Evolutionary conservation across 805 yeast species (phyloP).

Genomic region (Limtongia smithiae): DNA sequence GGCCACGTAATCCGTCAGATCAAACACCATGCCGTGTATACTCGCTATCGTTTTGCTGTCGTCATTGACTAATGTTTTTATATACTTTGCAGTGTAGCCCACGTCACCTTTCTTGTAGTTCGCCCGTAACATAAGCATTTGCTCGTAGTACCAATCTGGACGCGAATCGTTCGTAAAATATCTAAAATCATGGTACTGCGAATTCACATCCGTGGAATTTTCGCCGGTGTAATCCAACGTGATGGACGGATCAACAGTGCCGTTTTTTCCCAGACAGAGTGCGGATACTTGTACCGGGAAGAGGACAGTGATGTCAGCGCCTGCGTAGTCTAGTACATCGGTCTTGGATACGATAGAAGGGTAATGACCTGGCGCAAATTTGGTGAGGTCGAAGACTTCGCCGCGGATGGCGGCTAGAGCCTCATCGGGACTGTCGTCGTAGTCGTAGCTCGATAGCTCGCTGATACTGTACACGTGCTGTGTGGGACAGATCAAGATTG

Average conservation of each 20-base stretch:
- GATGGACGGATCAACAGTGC: constrained; percentile 36
- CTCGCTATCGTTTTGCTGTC: constrained; percentile 37
- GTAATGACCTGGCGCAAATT: constrained; percentile 41
- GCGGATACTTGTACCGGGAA: constrained; percentile 44
- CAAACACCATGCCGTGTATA: constrained; percentile 40
- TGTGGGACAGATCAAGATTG: constrained; percentile 42
- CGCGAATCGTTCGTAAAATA: constrained; percentile 39
- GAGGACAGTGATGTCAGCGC: constrained; percentile 37
- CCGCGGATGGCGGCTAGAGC: constrained; percentile 41
- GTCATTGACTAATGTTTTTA: constrained; percentile 36
- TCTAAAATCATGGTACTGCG: constrained; percentile 43
- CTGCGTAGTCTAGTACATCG: constrained; percentile 40
- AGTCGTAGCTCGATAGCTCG: constrained; percentile 37
- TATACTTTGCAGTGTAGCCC: constrained; percentile 38
- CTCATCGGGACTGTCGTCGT: constrained; percentile 35
- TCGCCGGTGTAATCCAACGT: constrained; percentile 32
- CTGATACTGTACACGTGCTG: constrained; percentile 39
- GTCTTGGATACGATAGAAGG: constrained; percentile 39
- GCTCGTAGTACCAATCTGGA: constrained; percentile 44
- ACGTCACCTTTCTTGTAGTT: constrained; percentile 39
- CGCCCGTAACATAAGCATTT: constrained; percentile 38
- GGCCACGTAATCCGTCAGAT: constrained; percentile 39
- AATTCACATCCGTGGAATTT: constrained; percentile 41
- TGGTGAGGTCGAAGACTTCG: constrained; percentile 40
- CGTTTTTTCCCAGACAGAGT: constrained; percentile 39